Percentiles rank a stretch among this genome's conserved stretches.
Conservation (phyloP, 805 yeast genomes). For the Zygosaccharomyces lentus region DNA sequence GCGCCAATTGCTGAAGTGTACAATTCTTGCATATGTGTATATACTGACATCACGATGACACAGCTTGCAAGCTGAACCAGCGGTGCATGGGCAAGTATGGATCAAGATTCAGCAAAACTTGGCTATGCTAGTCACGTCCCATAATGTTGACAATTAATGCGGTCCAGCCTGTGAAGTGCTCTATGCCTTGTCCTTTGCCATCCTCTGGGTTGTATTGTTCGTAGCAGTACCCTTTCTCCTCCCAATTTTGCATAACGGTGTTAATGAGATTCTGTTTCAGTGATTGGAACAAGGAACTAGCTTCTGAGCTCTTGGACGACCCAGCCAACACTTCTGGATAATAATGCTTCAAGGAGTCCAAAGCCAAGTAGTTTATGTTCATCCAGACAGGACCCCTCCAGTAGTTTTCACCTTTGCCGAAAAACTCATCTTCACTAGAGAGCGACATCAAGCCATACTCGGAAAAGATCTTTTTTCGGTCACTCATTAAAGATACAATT, state of each 20-base stretch:
- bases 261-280: conserved; percentile 64
- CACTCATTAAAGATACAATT: conserved; percentile 54
- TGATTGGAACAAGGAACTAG: conserved; percentile 48
- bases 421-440: conserved; percentile 59
- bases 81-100: no score
- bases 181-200: conserved; percentile 77
- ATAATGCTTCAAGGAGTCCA: conserved; percentile 67
- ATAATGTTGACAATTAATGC: conserved; percentile 74
- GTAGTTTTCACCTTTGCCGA: conserved; percentile 80
- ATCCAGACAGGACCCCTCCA: conserved; percentile 97
- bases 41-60: no score
- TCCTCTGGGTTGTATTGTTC: conserved; percentile 80
- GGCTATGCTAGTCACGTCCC: conserved; percentile 31
- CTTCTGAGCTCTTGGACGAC: conserved; percentile 26
- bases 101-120: no score
- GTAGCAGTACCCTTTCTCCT: conserved; percentile 75
- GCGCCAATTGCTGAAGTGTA: no score
- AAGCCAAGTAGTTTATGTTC: conserved; percentile 77
- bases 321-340: conserved; percentile 26
- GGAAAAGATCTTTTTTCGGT: conserved; percentile 73
- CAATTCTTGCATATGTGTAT: no score
- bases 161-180: conserved; percentile 94
- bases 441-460: conserved; percentile 77
- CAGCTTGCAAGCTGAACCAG: no score
- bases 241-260: conserved; percentile 68